phyloP scores from a whole-genome alignment of 108 stramenopile species.

The Nitzschia inconspicua region DNA sequence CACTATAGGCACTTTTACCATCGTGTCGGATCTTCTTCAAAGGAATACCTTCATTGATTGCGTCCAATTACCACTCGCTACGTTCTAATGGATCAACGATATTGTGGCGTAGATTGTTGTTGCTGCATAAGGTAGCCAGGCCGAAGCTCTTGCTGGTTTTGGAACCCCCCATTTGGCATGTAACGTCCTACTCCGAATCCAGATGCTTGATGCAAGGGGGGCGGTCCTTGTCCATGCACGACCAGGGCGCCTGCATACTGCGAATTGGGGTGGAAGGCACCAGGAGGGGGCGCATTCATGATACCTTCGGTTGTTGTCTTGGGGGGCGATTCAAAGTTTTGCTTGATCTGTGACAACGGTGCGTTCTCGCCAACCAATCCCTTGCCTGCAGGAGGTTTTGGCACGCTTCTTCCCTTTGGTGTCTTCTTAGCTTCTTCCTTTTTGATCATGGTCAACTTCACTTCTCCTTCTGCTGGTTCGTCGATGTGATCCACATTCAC shows the following conservation, averaged over 20 bases:
- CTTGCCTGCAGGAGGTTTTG: constrained; percentile 33
- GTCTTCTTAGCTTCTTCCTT: constrained; percentile 42
- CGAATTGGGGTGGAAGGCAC: constrained; percentile 36
- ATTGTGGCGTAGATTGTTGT: too few species aligned
- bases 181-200: constrained; percentile 53
- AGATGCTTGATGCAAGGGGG: constrained; percentile 36
- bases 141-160: constrained; percentile 18
- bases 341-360: constrained; percentile 39
- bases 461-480: constrained; percentile 45
- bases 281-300: constrained; percentile 50
- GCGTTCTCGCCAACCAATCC: constrained; percentile 33
- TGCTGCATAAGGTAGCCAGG: constrained; percentile 20
- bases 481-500: constrained; percentile 64
- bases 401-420: constrained; percentile 38
- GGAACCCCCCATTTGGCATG: constrained; percentile 34
- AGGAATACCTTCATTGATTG: too few species aligned
- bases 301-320: constrained; percentile 29
- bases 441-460: constrained; percentile 45
- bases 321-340: constrained; percentile 15
- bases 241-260: constrained; percentile 44
- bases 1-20: too few species aligned
- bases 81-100: too few species aligned
- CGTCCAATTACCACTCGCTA: too few species aligned
- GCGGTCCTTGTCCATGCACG: constrained; percentile 53
- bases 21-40: too few species aligned